Conservation (phyloP, 306 rosid genomes). For the Chamaecrista fasciculata region DNA sequence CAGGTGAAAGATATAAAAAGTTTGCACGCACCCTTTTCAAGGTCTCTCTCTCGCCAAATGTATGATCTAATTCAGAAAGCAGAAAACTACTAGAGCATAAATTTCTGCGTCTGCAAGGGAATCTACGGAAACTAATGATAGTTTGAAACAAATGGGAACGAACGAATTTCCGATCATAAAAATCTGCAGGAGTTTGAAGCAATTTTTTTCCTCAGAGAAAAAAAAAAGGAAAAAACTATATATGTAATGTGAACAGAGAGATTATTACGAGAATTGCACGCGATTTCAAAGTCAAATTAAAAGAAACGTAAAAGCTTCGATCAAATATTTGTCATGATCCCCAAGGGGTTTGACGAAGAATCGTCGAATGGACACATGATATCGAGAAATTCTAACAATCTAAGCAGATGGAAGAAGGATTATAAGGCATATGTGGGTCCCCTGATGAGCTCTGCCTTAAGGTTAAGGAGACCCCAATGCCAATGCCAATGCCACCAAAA, state of each 20-base stretch:
- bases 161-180: conserved; percentile 33
- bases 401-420: conserved; percentile 9
- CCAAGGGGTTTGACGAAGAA: conserved; percentile 46
- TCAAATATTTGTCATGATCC: conserved; percentile 31
- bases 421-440: conserved; percentile 30
- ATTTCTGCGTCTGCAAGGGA: conserved; percentile 34
- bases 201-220: background rate
- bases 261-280: conserved; percentile 33
- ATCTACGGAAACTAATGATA: conserved; percentile 34
- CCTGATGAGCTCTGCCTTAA: conserved; percentile 20
- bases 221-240: background rate
- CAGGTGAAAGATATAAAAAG: background rate
- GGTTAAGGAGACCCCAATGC: conserved; percentile 29
- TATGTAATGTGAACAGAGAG: conserved; percentile 15
- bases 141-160: conserved; percentile 14
- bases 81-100: conserved; percentile 21
- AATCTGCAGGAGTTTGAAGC: background rate
- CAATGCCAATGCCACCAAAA: too few species aligned
- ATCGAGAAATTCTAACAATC: background rate
- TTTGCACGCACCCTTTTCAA: background rate
- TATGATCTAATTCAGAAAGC: conserved; percentile 31
- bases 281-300: conserved; percentile 61
- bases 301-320: conserved; percentile 18
- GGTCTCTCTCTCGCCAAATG: conserved; percentile 5
- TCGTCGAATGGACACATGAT: conserved; percentile 45